A percentile compares a stretch with the other conserved stretches of the same genome.
Conservation (phyloP, 768 basidiomycete genomes). For the Lentinula boryana region DNA sequence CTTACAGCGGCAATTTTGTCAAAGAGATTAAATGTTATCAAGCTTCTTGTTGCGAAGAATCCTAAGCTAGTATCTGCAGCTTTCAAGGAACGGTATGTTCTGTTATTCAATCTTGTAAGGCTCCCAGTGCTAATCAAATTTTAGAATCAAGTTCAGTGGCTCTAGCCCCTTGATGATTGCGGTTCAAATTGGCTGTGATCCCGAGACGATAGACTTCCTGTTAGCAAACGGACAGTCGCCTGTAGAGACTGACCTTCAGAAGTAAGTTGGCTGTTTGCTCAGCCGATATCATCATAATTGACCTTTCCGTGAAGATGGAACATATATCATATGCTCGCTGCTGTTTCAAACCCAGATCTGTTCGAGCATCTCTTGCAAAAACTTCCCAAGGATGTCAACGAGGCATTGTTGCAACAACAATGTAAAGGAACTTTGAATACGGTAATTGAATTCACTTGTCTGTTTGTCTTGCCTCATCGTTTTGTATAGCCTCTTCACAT, state of each 20-base stretch:
- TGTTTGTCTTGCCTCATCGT: neutral
- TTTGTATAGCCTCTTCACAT: slow-evolving; percentile 47
- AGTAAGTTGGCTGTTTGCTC: slow-evolving; percentile 26
- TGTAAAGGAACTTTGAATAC: slow-evolving; percentile 42
- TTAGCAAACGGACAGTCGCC: slow-evolving; percentile 40
- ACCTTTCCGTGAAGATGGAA: slow-evolving; percentile 39
- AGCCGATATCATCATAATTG: neutral
- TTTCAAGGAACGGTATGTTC: slow-evolving; percentile 37
- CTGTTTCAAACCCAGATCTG: slow-evolving; percentile 18
- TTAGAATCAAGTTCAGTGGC: slow-evolving; percentile 39
- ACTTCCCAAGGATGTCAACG: slow-evolving; percentile 44
- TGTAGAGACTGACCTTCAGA: slow-evolving; percentile 32
- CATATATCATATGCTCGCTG: slow-evolving; percentile 45
- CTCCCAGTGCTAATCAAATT: neutral
- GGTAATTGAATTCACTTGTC: slow-evolving; percentile 20
- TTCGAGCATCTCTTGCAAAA: slow-evolving; percentile 40
- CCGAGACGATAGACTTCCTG: slow-evolving; percentile 42
- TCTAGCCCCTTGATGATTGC: slow-evolving; percentile 42
- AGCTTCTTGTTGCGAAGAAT: slow-evolving; percentile 36
- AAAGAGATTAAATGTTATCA: slow-evolving; percentile 30
- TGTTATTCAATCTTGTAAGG: slow-evolving; percentile 1
- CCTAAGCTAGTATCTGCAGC: slow-evolving; percentile 34
- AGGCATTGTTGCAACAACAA: slow-evolving; percentile 36
- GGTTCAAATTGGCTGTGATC: slow-evolving; percentile 19
- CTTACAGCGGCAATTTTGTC: slow-evolving; percentile 38